Evolutionary conservation across 202 grass and related monocot genomes (phyloP), one percentile per base, ranked within the genome.

Genomic region (Tripidium arundinaceum): DNA sequence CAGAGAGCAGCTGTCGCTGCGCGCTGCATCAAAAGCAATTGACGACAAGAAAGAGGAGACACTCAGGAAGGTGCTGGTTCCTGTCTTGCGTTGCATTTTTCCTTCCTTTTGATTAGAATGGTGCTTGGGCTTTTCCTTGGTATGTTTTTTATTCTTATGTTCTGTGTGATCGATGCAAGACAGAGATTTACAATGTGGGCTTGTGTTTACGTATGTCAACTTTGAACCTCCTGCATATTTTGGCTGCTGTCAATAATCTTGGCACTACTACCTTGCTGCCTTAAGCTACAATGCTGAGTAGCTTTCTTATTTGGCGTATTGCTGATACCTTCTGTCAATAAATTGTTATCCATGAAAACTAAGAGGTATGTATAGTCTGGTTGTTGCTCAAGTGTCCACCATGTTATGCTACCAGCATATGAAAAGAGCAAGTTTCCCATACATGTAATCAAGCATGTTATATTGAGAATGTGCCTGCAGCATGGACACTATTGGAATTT

Each of bases 1-100:
- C 75, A 90, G 85, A 57, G 70, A 94, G 77, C 94, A 97, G 57
- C 31, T 89, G 85, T 83, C 77, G 10, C 68, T 97, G 40, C 85
- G 90, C 69, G 68, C 65, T 12, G 77, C 78, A 75, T 77, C 87
- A 22, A 89, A 87, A 45, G 42, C 72, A 13, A 74, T 92, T 2
- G 90, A 76, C 40, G 91, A 88, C 2, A 88, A 83, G 66, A 94
- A 57, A 42, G 87, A 94, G 52, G 85, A 68, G 37, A 66, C 88
- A 7, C 72, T 76, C 24, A 69, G 52, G 42, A 89, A 94, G 91
- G 94, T 97, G 54, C 25, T 69, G 4, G 50, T 69, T 68, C 57
- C 57, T 72, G 57, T 65, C 72, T 19, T 37, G 15, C 37, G 4
- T 52, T 69, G 9, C 6, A 46, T 37, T 55, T 62, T 37, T 7